Evolutionary conservation across 2,329 filamentous ascomycete genomes (phyloP).

Genomic region (Aspergillus eucalypticola): DNA sequence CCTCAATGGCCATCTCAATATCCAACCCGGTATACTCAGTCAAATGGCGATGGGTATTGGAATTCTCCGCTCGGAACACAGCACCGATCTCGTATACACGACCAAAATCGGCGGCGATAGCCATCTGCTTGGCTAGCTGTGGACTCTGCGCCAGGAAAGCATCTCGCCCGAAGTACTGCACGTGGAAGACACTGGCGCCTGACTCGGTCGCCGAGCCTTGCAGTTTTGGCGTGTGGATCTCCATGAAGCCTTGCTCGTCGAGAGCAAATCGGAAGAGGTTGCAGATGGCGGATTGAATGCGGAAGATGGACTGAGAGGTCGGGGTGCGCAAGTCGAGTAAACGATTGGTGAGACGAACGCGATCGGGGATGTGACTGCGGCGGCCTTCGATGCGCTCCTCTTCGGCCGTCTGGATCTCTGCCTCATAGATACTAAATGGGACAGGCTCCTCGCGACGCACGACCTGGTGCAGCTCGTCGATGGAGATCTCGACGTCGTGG

Average conservation of each 20-base stretch:
- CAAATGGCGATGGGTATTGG: conserved; percentile 90
- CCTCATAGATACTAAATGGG: conserved; percentile 70
- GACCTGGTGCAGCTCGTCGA: conserved; percentile 66
- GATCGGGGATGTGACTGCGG: conserved; percentile 66
- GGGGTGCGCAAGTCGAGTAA: conserved; percentile 85
- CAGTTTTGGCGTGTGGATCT: conserved; percentile 91
- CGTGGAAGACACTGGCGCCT: conserved; percentile 85
- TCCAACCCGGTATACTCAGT: conserved; percentile 94
- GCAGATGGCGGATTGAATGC: conserved; percentile 77
- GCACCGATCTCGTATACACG: conserved; percentile 87
- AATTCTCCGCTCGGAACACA: conserved; percentile 93
- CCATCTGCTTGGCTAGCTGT: conserved; percentile 90
- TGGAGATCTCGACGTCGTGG: conserved; percentile 72
- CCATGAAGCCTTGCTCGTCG: conserved; percentile 76
- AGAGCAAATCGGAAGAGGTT: conserved; percentile 77
- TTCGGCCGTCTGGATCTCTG: conserved; percentile 61
- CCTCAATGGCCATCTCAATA: conserved; percentile 86
- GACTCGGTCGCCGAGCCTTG: conserved; percentile 89
- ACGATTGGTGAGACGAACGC: conserved; percentile 74
- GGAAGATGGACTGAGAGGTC: conserved; percentile 82
- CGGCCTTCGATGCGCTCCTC: conserved; percentile 57
- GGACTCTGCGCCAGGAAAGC: conserved; percentile 91
- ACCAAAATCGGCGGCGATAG: conserved; percentile 83
- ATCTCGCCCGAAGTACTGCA: conserved; percentile 84
- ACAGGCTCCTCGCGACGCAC: conserved; percentile 62